Conservation (phyloP, 2,329 filamentous ascomycete genomes). For the Hymenoscyphus linearis region DNA sequence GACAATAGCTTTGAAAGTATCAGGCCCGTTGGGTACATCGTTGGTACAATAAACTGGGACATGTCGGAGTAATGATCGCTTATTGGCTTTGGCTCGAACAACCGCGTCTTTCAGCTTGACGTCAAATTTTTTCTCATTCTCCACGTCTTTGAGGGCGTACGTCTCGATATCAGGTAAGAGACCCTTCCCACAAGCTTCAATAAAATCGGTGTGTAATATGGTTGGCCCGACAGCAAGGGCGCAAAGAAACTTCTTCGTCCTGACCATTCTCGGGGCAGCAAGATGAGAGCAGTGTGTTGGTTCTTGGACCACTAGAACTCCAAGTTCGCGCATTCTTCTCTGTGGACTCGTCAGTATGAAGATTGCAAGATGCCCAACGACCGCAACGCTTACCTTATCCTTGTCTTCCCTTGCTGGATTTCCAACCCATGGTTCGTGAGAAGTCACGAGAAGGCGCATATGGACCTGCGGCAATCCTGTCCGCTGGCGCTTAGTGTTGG, state of each 20-base stretch:
- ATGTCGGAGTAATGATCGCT: conserved; percentile 67
- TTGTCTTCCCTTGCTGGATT: conserved; percentile 68
- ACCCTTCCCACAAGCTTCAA: conserved; percentile 69
- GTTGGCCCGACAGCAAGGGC: conserved; percentile 76
- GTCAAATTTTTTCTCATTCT: conserved; percentile 65
- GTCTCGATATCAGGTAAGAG: conserved; percentile 59
- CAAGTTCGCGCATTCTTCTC: conserved; percentile 76
- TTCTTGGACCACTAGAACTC: conserved; percentile 75
- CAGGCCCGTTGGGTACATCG: conserved; percentile 71
- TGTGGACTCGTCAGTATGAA: conserved; percentile 36
- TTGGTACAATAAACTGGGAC: conserved; percentile 82
- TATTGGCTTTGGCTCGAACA: conserved; percentile 67
- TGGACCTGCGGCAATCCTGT: conserved; percentile 58
- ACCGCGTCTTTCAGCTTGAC: conserved; percentile 66
- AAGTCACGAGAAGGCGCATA: conserved; percentile 76
- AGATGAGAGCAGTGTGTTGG: conserved; percentile 75
- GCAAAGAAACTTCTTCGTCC: conserved; percentile 90
- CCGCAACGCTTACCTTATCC: conserved; percentile 61
- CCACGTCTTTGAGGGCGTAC: conserved; percentile 65
- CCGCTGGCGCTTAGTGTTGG: conserved; percentile 50
- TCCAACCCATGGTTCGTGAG: conserved; percentile 75
- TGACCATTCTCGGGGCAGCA: conserved; percentile 78
- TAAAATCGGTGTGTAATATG: conserved; percentile 71
- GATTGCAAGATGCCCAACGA: not conserved
- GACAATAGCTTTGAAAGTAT: conserved; percentile 81